Conservation (phyloP, 176 grass and related monocot species). For the Juncus effusus region DNA sequence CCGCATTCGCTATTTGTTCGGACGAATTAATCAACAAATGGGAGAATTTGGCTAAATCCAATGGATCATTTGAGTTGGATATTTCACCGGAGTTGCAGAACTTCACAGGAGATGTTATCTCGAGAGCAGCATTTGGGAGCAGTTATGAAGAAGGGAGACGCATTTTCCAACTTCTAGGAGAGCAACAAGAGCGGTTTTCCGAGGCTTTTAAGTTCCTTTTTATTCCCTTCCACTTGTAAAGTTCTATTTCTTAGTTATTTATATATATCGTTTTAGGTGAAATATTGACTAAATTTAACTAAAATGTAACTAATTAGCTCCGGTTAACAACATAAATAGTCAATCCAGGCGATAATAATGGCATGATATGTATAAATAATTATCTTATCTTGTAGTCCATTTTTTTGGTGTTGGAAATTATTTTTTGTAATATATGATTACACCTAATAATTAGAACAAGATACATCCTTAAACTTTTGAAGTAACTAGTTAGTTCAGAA, state of each 20-base stretch:
- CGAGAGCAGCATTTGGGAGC: slow-evolving; percentile 48
- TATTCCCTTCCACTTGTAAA: slow-evolving; percentile 32
- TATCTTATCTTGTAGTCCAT: too few species aligned
- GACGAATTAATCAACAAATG: slow-evolving; percentile 44
- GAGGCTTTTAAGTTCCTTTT: slow-evolving; percentile 24
- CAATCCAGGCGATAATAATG: too few species aligned
- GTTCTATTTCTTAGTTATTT: not conserved
- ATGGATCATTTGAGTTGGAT: slow-evolving; percentile 34
- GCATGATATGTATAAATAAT: too few species aligned
- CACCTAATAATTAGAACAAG: too few species aligned
- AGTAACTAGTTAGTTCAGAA: too few species aligned
- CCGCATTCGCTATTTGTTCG: slow-evolving; percentile 39
- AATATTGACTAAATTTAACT: not conserved
- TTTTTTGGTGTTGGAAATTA: not conserved
- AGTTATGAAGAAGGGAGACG: slow-evolving; percentile 31
- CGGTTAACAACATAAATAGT: too few species aligned
- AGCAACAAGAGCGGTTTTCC: slow-evolving; percentile 41
- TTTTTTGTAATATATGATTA: not conserved
- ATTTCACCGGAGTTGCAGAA: slow-evolving; percentile 43
- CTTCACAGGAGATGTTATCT: slow-evolving; percentile 57
- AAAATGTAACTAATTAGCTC: not conserved
- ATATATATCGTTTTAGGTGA: not conserved
- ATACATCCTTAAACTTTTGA: too few species aligned
- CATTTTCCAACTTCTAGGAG: slow-evolving; percentile 48
- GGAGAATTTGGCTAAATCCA: slow-evolving; percentile 26